phyloP scores from a whole-genome alignment of 164 flowering plant species.

The Echeveria elegans region DNA sequence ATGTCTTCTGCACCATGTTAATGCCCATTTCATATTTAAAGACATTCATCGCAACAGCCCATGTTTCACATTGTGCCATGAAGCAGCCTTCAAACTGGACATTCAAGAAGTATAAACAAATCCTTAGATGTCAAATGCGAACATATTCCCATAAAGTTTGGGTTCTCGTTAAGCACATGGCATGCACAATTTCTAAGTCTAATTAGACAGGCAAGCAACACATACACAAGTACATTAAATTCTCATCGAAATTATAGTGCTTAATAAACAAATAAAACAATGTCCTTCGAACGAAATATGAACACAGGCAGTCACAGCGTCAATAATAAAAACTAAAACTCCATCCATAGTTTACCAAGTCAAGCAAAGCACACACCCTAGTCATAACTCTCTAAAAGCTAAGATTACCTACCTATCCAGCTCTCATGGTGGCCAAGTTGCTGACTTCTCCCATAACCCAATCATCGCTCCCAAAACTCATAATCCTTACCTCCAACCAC shows the following conservation, averaged over 20 bases:
- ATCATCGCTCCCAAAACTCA: neutral
- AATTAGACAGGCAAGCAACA: too few relatives aligned
- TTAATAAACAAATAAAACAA: neutral
- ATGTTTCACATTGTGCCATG: too few relatives aligned
- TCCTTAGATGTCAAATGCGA: too few relatives aligned
- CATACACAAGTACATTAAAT: neutral
- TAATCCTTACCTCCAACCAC: neutral
- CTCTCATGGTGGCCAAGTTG: slow-evolving; percentile 4
- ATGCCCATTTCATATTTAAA: too few relatives aligned
- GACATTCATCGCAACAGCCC: too few relatives aligned
- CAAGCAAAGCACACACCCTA: slow-evolving; percentile 6
- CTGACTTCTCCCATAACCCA: neutral
- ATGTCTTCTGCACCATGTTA: too few relatives aligned
- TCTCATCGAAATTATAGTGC: neutral
- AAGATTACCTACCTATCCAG: neutral
- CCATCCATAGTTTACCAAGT: slow-evolving; percentile 4
- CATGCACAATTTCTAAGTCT: neutral
- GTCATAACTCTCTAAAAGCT: slow-evolving; percentile 3
- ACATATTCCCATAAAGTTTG: too few relatives aligned
- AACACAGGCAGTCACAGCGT: slow-evolving; percentile 1
- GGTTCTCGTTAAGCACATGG: neutral
- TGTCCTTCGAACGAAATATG: neutral
- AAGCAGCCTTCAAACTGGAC: too few relatives aligned
- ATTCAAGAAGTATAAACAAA: too few relatives aligned
- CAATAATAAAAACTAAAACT: neutral